Evolutionary conservation across 2,329 filamentous ascomycete species (phyloP).

Genomic region (Fusarium pseudocircinatum): DNA sequence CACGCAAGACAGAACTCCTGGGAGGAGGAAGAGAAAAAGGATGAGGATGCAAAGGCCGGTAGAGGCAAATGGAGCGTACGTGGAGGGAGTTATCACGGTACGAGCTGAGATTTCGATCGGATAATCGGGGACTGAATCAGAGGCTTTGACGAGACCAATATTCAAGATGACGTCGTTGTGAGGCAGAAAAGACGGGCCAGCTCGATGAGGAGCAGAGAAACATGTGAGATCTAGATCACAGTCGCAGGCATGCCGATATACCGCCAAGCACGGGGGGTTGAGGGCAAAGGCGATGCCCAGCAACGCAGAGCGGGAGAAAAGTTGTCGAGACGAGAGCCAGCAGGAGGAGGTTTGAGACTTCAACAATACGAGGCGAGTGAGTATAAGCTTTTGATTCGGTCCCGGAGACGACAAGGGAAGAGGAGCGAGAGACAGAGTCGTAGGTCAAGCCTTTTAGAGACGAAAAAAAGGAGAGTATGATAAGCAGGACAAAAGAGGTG

Average conservation of each 20-base stretch:
- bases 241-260: constrained; percentile 35
- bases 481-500: constrained; percentile 3
- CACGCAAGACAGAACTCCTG: constrained; percentile 25
- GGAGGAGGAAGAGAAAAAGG: neutral
- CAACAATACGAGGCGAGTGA: constrained; percentile 23
- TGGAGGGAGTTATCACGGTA: constrained; percentile 24
- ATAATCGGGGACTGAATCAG: constrained; percentile 22
- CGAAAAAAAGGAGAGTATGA: constrained; percentile 4
- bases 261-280: constrained; percentile 29
- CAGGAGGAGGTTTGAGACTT: constrained; percentile 8
- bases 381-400: constrained; percentile 22
- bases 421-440: constrained; percentile 33
- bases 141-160: constrained; percentile 29
- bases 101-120: constrained; percentile 22
- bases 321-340: neutral
- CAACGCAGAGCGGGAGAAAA: constrained; percentile 7
- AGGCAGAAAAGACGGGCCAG: constrained; percentile 18
- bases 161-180: constrained; percentile 34
- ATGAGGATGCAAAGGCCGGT: constrained; percentile 4
- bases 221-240: constrained; percentile 38
- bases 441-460: neutral
- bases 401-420: constrained; percentile 20
- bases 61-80: constrained; percentile 7
- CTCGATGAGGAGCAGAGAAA: constrained; percentile 30
- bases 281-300: constrained; percentile 25